These are phyloP conservation scores for Saccharomycopsis lassenensis DNA, from an alignment of 805 yeast genomes.

Conservation along the genomic window DNA sequence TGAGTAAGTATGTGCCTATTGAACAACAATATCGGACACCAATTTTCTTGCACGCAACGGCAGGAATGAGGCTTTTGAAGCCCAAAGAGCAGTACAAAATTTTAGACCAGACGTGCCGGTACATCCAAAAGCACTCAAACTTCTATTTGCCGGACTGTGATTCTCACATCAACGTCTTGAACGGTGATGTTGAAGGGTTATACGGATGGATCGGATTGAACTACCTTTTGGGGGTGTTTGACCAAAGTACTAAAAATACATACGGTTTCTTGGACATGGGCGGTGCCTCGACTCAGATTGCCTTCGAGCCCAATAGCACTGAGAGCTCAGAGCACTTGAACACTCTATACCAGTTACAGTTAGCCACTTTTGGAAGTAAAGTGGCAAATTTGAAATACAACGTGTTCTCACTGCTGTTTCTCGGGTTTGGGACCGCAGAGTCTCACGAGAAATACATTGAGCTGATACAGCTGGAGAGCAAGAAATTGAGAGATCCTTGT, in stretches of 20 bases:
- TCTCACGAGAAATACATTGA: constrained; percentile 39
- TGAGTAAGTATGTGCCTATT: constrained; percentile 43
- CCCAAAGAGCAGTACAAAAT: constrained; percentile 40
- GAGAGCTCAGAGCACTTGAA: constrained; percentile 35
- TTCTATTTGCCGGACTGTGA: constrained; percentile 53
- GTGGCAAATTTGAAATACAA: constrained; percentile 25
- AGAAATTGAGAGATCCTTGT: constrained; percentile 40
- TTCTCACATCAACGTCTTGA: constrained; percentile 46
- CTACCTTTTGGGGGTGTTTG: constrained; percentile 37
- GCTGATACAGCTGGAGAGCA: too few species aligned
- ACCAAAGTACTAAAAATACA: constrained; percentile 27
- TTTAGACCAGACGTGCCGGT: constrained; percentile 37
- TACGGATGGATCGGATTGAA: constrained; percentile 60
- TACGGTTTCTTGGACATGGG: constrained; percentile 55
- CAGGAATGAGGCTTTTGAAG: constrained; percentile 50
- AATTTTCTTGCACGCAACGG: constrained; percentile 58
- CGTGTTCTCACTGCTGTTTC: constrained; percentile 43
- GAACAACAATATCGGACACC: constrained; percentile 57
- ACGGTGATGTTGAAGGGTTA: constrained; percentile 57
- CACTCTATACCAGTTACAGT: constrained; percentile 34
- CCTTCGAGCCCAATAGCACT: constrained; percentile 44
- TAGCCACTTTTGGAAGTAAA: constrained; percentile 26
- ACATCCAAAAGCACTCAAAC: constrained; percentile 34
- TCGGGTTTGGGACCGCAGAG: constrained; percentile 52
- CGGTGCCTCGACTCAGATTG: constrained; percentile 56